Base-by-base conservation (phyloP, 345 rosid species). In the Corymbia maculata region DNA sequence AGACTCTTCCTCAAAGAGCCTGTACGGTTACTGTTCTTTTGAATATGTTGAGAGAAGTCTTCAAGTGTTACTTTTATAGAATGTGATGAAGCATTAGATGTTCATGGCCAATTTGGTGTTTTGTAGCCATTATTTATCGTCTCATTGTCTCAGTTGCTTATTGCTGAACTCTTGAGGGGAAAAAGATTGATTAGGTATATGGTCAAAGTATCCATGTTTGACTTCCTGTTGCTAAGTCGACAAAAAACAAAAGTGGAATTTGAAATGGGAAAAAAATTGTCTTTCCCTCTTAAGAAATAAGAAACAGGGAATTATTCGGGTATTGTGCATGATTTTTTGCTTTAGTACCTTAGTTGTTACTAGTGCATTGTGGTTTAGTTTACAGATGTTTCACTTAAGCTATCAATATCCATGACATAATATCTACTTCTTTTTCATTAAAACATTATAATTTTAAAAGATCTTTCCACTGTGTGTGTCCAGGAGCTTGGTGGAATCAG, bases 401-500 rank as follows among this genome's bases (percentile, higher is more conserved):
- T n/a, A 51, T 85, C 1, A 1, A 70, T 70, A 36, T 51, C 55
- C 13, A 5, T 85, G 53, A 85, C 36, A 68, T 47, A n/a, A 51
- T 26, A 15, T 51, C 86, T 85, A 85, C 57, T 50, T 47, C 4
- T 7, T 36, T 68, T 51, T 85, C 28, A 52, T 52, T 52, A n/a
- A 22, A 85, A 30, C 22, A 2, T 30, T 52, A 6, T 85, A 10
- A 52, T 52, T 21, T 75, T 36, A 9, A 51, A 49, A n/a, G 28
- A 64, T 61, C 68, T 24, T n/a, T 47, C 57, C 57, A 9, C 44
- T 49, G 28, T 51, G 13, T 32, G 22, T 85, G 79, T 49, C 75
- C 30, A 98, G 99, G 99, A 98, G 92, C 97, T 98, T 93, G 99
- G 99, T 89, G 99, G 98, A 88, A 95, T 95, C 88, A 93, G 91